Base-by-base conservation (phyloP, 148 eudicot genomes). In the Silene conica region DNA sequence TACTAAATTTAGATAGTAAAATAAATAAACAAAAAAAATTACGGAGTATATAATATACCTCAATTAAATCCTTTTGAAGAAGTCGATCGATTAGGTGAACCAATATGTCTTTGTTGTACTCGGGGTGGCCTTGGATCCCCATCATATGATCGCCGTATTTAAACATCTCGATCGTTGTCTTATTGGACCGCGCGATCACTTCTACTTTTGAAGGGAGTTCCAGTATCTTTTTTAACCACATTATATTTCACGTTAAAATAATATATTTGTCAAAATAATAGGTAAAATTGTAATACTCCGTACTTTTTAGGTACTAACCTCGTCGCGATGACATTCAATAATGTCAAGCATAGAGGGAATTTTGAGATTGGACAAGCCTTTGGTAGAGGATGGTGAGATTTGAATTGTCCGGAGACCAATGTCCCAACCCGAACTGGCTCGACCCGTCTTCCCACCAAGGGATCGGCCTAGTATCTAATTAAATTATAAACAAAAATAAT, bases 51-150 rank as follows among this genome's bases (percentile, higher is more conserved):
- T 31, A 71, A 71, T 46, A 55, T 83, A 88, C 93, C 97, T n/a
- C 23, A 8, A 94, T 88, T 60, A 67, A 63, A 15, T 86, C 68
- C 20, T 73, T 71, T 25, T 80, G 88, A 7, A 77, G 77, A 45
- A 94, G 93, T 46, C 90, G 90, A 63, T 86, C 90, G 12, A 94
- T 81, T 12, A 94, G 81, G 78, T 94, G 88, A 57, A 83, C 80
- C 31, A 94, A 89, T 74, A 94, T 94, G 77, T 90, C 98, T n/a
- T 79, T 76, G 52, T 81, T 89, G 92, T 91, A 94, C 85, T 94
- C 98, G 0, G 97, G 98, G 71, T 94, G 98, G 50, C 98, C 98
- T 77, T 94, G 96, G 55, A 94, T 88, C 28, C 97, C 97, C 96
- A 94, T 88, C 18, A 92, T 82, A 81, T 94, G 92, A 83, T 92